Evolutionary conservation across 805 yeast species (phyloP).

Genomic region (Saccharomycopsis sp.): DNA sequence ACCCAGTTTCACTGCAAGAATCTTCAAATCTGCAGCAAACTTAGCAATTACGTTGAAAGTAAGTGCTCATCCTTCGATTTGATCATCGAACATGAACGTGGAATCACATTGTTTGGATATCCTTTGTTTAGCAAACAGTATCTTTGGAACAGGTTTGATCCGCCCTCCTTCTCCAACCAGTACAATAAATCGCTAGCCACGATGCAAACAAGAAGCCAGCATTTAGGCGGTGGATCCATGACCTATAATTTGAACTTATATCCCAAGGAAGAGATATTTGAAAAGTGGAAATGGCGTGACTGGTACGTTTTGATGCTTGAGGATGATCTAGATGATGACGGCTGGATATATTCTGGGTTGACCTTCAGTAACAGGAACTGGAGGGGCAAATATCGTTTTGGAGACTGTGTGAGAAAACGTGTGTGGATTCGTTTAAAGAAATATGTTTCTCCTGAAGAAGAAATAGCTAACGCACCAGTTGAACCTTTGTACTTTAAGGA

Average conservation of each 20-base stretch:
- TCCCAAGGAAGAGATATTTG: conserved; percentile 24
- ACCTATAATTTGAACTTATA: conserved; percentile 12
- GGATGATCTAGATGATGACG: conserved; percentile 69
- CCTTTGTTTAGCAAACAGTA: conserved; percentile 19
- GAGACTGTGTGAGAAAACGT: conserved; percentile 60
- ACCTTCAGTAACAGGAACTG: conserved; percentile 43
- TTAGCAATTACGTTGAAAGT: not conserved
- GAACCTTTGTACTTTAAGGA: no score
- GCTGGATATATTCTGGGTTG: conserved; percentile 64
- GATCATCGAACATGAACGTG: conserved; percentile 20
- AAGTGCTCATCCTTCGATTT: conserved; percentile 13
- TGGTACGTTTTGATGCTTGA: conserved; percentile 69
- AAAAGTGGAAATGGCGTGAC: conserved; percentile 63
- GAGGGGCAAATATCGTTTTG: conserved; percentile 56
- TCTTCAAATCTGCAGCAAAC: not conserved
- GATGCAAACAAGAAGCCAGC: conserved; percentile 2
- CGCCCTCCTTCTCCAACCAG: conserved; percentile 14
- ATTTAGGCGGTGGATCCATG: conserved; percentile 6
- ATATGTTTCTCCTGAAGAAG: not conserved
- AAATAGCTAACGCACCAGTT: no score
- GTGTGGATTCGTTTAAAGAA: conserved; percentile 46
- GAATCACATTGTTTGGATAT: conserved; percentile 17
- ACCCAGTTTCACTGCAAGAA: not conserved
- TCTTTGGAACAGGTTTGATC: conserved; percentile 11
- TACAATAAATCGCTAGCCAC: conserved; percentile 8